These are phyloP conservation scores for Mortierella polycephala DNA, from an alignment of 371 early-diverging fungal genomes.

Conservation along the genomic window DNA sequence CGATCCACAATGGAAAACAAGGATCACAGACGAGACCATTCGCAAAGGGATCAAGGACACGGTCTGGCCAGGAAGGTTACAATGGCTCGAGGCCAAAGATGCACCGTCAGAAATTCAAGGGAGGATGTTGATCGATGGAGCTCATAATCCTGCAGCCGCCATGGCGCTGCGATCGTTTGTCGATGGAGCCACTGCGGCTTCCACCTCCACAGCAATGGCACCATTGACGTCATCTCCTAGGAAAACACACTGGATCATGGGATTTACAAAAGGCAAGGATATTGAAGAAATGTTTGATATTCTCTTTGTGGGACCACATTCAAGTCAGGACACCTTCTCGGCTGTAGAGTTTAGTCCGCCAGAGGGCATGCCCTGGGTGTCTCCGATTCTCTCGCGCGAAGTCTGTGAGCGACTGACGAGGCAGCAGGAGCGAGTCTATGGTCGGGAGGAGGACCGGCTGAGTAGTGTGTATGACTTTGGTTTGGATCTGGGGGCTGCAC, in stretches of 20 bases:
- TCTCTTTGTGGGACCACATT: slow-evolving; percentile 53
- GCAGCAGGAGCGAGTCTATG: slow-evolving; percentile 18
- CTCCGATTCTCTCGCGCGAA: slow-evolving; percentile 58
- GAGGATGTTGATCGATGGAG: slow-evolving; percentile 83
- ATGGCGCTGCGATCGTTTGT: slow-evolving; percentile 71
- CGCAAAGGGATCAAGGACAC: slow-evolving; percentile 68
- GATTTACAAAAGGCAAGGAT: slow-evolving; percentile 80
- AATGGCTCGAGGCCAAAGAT: slow-evolving; percentile 62
- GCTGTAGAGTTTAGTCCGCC: slow-evolving; percentile 80
- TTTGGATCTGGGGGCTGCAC: slow-evolving; percentile 36
- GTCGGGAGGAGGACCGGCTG: slow-evolving; percentile 1
- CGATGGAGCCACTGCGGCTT: slow-evolving; percentile 52
- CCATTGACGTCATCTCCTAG: slow-evolving; percentile 1
- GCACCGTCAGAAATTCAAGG: slow-evolving; percentile 28
- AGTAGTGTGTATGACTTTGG: slow-evolving; percentile 29
- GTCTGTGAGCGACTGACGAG: slow-evolving; percentile 39
- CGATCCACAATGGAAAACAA: slow-evolving; percentile 28
- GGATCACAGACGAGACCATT: slow-evolving; percentile 60
- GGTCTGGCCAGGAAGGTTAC: slow-evolving; percentile 88
- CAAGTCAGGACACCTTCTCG: slow-evolving; percentile 73
- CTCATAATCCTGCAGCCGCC: slow-evolving; percentile 87
- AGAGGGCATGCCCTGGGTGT: slow-evolving; percentile 91
- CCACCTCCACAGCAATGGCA: not conserved
- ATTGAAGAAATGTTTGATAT: slow-evolving; percentile 63
- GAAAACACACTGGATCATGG: slow-evolving; percentile 81